These are phyloP conservation scores for Bolboschoenus planiculmis DNA, from an alignment of 176 grass and related monocot genomes.

Conservation along the genomic window DNA sequence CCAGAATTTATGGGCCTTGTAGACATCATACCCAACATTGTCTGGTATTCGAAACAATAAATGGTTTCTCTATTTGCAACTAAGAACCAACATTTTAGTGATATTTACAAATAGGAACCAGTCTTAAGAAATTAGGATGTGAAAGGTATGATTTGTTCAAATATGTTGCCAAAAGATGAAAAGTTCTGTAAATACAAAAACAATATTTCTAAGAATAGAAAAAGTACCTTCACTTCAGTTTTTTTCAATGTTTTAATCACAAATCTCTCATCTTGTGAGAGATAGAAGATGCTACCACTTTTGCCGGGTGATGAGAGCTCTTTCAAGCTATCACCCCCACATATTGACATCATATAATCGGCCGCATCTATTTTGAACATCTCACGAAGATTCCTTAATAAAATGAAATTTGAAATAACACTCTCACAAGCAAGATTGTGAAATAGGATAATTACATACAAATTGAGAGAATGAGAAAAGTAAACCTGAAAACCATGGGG, in stretches of 20 bases:
- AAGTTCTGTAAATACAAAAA: neutral
- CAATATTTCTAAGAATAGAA: neutral
- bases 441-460: neutral
- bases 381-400: constrained; percentile 85
- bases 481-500: constrained; percentile 92
- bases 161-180: neutral
- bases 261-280: constrained; percentile 96
- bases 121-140: constrained; percentile 1
- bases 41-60: neutral
- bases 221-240: constrained; percentile 75
- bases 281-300: constrained; percentile 98
- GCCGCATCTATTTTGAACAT: constrained; percentile 99
- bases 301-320: constrained; percentile 98
- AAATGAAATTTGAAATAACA: constrained; percentile 5
- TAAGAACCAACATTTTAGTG: neutral
- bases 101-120: neutral
- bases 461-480: constrained; percentile 18
- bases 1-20: neutral
- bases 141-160: neutral
- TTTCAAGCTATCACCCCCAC: constrained; percentile 88
- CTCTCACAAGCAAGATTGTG: neutral
- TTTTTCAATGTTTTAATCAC: constrained; percentile 94
- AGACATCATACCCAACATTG: neutral
- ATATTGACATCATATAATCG: constrained; percentile 99
- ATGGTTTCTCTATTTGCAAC: neutral